These are phyloP conservation scores for Colletotrichum melonis DNA, from an alignment of 2,329 filamentous ascomycete genomes.

Conservation along the genomic window DNA sequence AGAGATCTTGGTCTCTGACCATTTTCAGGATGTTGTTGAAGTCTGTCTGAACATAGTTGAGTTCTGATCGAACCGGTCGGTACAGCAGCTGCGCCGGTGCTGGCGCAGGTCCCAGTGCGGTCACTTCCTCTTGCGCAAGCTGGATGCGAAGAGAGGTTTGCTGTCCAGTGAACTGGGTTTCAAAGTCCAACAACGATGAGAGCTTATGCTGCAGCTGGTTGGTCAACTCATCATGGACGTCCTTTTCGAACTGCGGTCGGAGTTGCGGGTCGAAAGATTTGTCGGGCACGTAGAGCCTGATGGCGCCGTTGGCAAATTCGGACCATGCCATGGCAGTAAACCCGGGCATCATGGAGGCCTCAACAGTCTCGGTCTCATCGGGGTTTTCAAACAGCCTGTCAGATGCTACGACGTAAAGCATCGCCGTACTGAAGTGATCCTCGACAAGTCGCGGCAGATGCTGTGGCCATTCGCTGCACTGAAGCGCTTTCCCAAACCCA, in stretches of 20 bases:
- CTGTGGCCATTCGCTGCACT: constrained; percentile 46
- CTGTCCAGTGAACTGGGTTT: constrained; percentile 75
- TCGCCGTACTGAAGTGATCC: constrained; percentile 58
- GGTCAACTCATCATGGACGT: constrained; percentile 67
- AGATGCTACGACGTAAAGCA: constrained; percentile 56
- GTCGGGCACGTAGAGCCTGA: constrained; percentile 88
- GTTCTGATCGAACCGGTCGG: constrained; percentile 75
- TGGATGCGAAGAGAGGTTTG: constrained; percentile 74
- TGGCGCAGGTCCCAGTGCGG: constrained; percentile 73
- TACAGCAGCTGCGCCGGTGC: constrained; percentile 74
- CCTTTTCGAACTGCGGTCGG: constrained; percentile 72
- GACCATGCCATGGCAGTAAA: constrained; percentile 72
- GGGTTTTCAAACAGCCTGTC: constrained; percentile 38
- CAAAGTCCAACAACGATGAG: constrained; percentile 72
- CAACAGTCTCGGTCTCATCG: background rate
- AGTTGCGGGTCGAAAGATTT: constrained; percentile 85
- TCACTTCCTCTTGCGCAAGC: constrained; percentile 71
- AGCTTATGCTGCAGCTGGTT: constrained; percentile 67
- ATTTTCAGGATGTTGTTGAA: constrained; percentile 81
- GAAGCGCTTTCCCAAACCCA: background rate
- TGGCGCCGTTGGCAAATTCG: constrained; percentile 77
- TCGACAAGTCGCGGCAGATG: constrained; percentile 52
- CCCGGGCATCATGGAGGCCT: background rate
- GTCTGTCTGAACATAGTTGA: constrained; percentile 82
- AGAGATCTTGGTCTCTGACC: constrained; percentile 62